Evolutionary conservation across 176 grass and related monocot genomes (phyloP), one percentile per base, ranked within the genome.

Genomic region (Coix lacrymajobi): DNA sequence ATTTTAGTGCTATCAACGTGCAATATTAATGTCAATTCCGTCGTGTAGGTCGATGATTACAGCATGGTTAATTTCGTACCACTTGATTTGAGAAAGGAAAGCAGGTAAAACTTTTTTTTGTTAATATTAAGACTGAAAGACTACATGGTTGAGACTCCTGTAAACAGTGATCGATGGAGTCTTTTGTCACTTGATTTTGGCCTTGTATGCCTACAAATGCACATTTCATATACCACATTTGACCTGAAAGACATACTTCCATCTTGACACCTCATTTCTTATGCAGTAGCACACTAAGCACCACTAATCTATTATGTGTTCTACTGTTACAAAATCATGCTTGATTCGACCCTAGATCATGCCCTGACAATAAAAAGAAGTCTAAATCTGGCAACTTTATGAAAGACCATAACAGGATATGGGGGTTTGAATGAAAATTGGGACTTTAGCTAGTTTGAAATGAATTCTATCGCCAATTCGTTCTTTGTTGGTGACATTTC

Each of bases 1-100:
- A 6, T 66, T 66, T 33, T 24, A 5, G 8, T 73, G 28, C 65
- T 6, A 32, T 78, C 36, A 37, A 29, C 29, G 24, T 25, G 16
- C 10, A 86, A 13, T 79, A 69, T 40, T 90, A 72, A 87, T 79
- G 2, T 61, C 49, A 57, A 2, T 85, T 38, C 20, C 56, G 58
- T 81, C 44, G 11, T 88, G 29, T 77, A 97, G 94, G 91, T 97
- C 84, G 94, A 93, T 81, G 94, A 97, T 75, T 93, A 85, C 84
- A 97, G 71, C 73, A 97, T 97, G 94, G 94, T 93, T 87, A 97
- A 86, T 85, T 97, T 93, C 84, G 70, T 97, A 64, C 88, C 94
- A 43, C 91, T 93, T 74, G 91, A 97, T 66, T 83, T 97, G 56
- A 91, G 87, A 81, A 97, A 91, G 43, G 89, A 93, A 66, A 97